Conservation (phyloP, 208 protist species). For the Wallacemonas sp. region DNA sequence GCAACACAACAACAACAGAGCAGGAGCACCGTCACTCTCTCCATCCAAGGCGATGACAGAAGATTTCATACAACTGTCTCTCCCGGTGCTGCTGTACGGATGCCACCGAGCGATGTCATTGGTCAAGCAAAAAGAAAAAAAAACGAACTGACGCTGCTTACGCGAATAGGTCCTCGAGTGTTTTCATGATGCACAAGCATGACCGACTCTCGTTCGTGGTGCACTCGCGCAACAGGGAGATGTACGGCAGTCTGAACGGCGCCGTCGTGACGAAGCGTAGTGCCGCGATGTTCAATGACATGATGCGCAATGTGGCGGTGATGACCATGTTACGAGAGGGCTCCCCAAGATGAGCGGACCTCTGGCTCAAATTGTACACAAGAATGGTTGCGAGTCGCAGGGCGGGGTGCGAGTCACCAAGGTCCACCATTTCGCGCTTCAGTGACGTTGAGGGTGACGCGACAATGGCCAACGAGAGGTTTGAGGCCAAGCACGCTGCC, state of each 20-base stretch:
- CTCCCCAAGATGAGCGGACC: constrained; percentile 42
- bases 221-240: constrained; percentile 28
- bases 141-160: constrained; percentile 9
- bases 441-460: constrained; percentile 28
- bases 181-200: constrained; percentile 62
- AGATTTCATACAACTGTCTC: too few species aligned
- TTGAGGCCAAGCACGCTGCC: constrained; percentile 64
- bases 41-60: too few species aligned
- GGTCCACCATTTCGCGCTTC: constrained; percentile 19
- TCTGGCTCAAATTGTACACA: constrained; percentile 50
- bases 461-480: constrained; percentile 52
- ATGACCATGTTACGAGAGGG: constrained; percentile 75
- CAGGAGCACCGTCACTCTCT: neutral
- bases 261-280: constrained; percentile 32
- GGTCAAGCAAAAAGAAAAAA: constrained; percentile 24
- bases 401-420: constrained; percentile 19
- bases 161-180: constrained; percentile 38
- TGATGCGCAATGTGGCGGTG: constrained; percentile 52
- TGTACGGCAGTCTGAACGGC: constrained; percentile 41
- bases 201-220: constrained; percentile 62
- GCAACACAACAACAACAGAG: constrained; percentile 6
- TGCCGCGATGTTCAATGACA: constrained; percentile 31
- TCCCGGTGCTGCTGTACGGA: too few species aligned
- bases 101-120: too few species aligned
- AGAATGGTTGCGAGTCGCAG: constrained; percentile 51